Percentiles rank a stretch among this genome's conserved stretches.
These are phyloP conservation scores for Friedmanniomyces simplex DNA, from an alignment of 495 filamentous ascomycete species.

Conservation along the genomic window DNA sequence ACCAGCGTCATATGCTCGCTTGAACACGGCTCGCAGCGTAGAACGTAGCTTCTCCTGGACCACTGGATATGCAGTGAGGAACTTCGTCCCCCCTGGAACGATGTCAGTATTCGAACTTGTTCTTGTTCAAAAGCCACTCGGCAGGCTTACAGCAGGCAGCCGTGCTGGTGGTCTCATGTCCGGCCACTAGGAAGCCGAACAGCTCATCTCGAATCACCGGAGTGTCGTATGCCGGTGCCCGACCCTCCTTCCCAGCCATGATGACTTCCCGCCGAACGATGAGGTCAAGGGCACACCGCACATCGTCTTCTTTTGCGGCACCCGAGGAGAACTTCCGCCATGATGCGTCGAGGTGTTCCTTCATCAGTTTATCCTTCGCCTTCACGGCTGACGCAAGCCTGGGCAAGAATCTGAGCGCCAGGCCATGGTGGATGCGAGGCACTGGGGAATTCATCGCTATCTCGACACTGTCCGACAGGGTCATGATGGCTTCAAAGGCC, in stretches of 20 bases:
- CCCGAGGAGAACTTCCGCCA: neutral
- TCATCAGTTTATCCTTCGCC: neutral
- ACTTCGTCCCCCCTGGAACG: conserved; percentile 11
- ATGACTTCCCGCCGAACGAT: neutral
- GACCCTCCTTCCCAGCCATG: conserved; percentile 2
- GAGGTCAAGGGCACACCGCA: conserved; percentile 1
- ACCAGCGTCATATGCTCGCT: neutral
- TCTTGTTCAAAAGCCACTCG: no score
- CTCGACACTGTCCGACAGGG: neutral
- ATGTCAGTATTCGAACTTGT: no score
- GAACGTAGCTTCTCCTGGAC: conserved; percentile 13
- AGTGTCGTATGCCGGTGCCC: neutral
- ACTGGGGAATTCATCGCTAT: conserved; percentile 4
- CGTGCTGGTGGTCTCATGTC: conserved; percentile 12
- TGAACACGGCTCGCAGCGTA: neutral
- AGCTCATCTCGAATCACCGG: neutral
- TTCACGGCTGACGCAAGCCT: neutral
- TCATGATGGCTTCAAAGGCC: neutral
- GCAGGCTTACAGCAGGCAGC: neutral
- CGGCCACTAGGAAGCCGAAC: conserved; percentile 7
- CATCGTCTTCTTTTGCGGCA: neutral
- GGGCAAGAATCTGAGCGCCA: conserved; percentile 1
- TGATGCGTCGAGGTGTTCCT: neutral
- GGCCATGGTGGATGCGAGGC: neutral
- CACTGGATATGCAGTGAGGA: conserved; percentile 4